These are phyloP conservation scores for Claviceps sp. DNA, from an alignment of 2,329 filamentous ascomycete species.

Conservation along the genomic window DNA sequence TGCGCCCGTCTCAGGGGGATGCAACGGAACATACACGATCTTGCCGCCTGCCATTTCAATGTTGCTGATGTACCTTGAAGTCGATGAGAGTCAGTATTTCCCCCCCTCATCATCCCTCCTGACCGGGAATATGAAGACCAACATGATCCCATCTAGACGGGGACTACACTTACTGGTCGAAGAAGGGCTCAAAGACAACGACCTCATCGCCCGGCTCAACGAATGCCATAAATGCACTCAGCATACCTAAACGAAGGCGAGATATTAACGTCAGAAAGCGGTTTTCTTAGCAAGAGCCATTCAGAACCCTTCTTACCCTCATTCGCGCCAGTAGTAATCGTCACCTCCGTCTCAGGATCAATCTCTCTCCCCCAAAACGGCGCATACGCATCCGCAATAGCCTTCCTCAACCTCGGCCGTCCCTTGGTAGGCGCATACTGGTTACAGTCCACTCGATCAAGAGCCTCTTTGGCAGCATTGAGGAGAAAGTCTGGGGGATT, in stretches of 20 bases:
- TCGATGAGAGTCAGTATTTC: neutral
- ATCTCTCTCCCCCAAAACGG: constrained; percentile 72
- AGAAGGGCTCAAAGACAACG: constrained; percentile 96
- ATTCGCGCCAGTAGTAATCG: constrained; percentile 85
- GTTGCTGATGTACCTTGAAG: constrained; percentile 62
- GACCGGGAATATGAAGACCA: neutral
- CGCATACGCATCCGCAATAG: constrained; percentile 83
- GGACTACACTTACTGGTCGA: constrained; percentile 57
- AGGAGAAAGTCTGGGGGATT: constrained; percentile 87
- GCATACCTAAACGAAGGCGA: constrained; percentile 43
- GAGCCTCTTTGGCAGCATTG: constrained; percentile 77
- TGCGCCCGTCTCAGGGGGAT: constrained; percentile 71
- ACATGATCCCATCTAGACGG: too few relatives aligned
- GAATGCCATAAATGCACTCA: constrained; percentile 96
- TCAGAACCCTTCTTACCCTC: constrained; percentile 33
- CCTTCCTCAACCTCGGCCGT: constrained; percentile 79
- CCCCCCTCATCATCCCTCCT: neutral
- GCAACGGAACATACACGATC: constrained; percentile 89
- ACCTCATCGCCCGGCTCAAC: constrained; percentile 91
- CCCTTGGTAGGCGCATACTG: constrained; percentile 97
- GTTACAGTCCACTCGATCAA: constrained; percentile 91
- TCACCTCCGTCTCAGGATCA: constrained; percentile 83
- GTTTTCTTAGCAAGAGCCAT: neutral
- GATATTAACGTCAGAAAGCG: neutral
- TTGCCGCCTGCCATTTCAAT: constrained; percentile 96